Evolutionary conservation across 805 yeast species (phyloP).

Genomic region (Saccharomycopsis sp.): DNA sequence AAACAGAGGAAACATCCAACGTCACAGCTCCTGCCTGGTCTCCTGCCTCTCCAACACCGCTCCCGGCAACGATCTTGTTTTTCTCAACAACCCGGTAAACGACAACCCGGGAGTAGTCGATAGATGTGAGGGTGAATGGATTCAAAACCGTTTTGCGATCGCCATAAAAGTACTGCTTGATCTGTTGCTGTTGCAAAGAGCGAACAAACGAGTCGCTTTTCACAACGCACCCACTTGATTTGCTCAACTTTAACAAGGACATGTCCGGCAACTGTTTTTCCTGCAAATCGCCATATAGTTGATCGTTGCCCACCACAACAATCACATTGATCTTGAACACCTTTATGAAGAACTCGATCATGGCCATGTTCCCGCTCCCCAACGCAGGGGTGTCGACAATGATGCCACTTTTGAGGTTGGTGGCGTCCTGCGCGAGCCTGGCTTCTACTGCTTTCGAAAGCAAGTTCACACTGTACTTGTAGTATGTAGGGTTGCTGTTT

Average conservation of each 20-base stretch:
- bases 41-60: no score
- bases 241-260: constrained; percentile 51
- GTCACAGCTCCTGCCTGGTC: neutral
- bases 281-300: constrained; percentile 53
- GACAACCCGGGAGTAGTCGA: constrained; percentile 49
- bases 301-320: constrained; percentile 70
- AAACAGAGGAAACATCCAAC: constrained; percentile 25
- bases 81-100: constrained; percentile 50
- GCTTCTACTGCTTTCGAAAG: constrained; percentile 30
- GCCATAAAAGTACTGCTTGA: constrained; percentile 89
- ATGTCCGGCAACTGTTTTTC: constrained; percentile 26
- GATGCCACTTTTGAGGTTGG: constrained; percentile 42
- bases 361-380: constrained; percentile 37
- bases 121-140: constrained; percentile 71
- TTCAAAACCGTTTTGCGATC: constrained; percentile 53
- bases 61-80: constrained; percentile 9
- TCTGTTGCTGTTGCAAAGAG: constrained; percentile 62
- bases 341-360: constrained; percentile 48
- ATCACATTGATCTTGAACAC: constrained; percentile 51
- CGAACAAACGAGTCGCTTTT: constrained; percentile 62
- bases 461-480: constrained; percentile 24
- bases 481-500: constrained; percentile 38
- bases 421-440: constrained; percentile 43
- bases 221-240: constrained; percentile 70
- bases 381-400: constrained; percentile 71